phyloP scores from a whole-genome alignment of 768 basidiomycete genomes.

The Leccinellum albellum region DNA sequence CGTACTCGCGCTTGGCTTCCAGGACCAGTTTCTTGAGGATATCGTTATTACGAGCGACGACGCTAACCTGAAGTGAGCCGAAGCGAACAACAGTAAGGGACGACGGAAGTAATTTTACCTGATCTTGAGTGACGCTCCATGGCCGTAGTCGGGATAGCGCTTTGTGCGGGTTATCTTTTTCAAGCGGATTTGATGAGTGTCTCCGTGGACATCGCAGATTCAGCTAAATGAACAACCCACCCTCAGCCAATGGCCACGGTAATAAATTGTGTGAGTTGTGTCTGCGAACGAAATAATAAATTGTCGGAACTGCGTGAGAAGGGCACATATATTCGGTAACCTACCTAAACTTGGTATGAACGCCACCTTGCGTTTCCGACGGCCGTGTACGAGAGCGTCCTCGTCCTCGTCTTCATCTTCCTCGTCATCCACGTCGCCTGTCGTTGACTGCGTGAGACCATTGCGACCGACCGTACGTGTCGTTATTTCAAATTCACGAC shows the following conservation, averaged over 20 bases:
- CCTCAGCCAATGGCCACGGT: constrained; percentile 84
- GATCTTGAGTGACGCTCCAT: constrained; percentile 72
- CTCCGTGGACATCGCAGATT: constrained; percentile 14
- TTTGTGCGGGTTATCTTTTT: constrained; percentile 75
- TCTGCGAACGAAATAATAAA: constrained; percentile 41
- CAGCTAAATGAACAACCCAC: constrained; percentile 39
- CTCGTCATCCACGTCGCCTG: constrained; percentile 79
- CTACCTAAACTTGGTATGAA: constrained; percentile 85
- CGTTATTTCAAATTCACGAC: constrained; percentile 86
- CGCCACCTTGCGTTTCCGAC: constrained; percentile 72
- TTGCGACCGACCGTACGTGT: constrained; percentile 68
- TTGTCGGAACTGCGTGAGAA: constrained; percentile 14
- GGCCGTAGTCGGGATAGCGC: constrained; percentile 72
- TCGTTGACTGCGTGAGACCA: constrained; percentile 60
- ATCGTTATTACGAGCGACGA: constrained; percentile 84
- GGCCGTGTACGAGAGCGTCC: constrained; percentile 58
- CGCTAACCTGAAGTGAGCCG: constrained; percentile 41
- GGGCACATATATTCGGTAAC: constrained; percentile 15
- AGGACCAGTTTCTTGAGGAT: constrained; percentile 83
- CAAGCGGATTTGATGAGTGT: constrained; percentile 14
- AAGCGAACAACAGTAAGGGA: constrained; percentile 13
- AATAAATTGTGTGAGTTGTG: constrained; percentile 86
- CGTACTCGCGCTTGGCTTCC: constrained; percentile 84
- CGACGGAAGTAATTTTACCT: constrained; percentile 43
- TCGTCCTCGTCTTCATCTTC: constrained; percentile 64